phyloP scores from a whole-genome alignment of 495 filamentous ascomycete species.

The Halenospora varia region DNA sequence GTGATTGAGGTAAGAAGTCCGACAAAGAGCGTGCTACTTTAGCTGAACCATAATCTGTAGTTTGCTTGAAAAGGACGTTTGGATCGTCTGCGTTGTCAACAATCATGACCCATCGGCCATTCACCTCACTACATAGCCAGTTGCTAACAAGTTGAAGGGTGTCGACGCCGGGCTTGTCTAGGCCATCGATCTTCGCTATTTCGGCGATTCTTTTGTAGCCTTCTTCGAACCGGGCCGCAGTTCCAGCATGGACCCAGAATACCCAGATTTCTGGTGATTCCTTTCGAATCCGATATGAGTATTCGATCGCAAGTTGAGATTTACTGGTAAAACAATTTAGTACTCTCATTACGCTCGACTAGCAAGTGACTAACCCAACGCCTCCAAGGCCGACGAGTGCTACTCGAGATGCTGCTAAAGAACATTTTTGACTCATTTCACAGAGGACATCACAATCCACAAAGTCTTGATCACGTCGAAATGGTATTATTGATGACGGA shows the following conservation, averaged over 20 bases:
- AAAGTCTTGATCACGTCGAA: constrained; percentile 33
- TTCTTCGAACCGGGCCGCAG: constrained; percentile 32
- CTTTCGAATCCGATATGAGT: constrained; percentile 30
- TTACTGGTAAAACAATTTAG: constrained; percentile 15
- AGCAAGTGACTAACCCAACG: constrained; percentile 13
- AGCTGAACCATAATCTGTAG: constrained; percentile 1
- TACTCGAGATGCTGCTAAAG: constrained; percentile 13
- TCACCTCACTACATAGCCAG: constrained; percentile 31
- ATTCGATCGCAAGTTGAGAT: constrained; percentile 21
- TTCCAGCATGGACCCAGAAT: constrained; percentile 45
- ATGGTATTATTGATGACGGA: constrained; percentile 28
- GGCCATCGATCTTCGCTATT: constrained; percentile 26
- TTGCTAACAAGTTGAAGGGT: constrained; percentile 32
- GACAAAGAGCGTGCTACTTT: background rate
- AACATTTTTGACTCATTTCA: constrained; percentile 22
- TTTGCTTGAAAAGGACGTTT: constrained; percentile 16
- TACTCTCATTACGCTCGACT: background rate
- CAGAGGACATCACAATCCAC: constrained; percentile 27
- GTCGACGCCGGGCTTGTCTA: constrained; percentile 32
- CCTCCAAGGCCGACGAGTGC: constrained; percentile 24
- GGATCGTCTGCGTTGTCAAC: constrained; percentile 38
- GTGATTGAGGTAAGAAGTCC: constrained; percentile 25
- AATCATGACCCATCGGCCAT: constrained; percentile 34
- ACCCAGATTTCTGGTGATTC: constrained; percentile 39
- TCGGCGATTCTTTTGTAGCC: constrained; percentile 34